phyloP scores from a whole-genome alignment of 1,139 yeast species.

The Yamadazyma aaseri region DNA sequence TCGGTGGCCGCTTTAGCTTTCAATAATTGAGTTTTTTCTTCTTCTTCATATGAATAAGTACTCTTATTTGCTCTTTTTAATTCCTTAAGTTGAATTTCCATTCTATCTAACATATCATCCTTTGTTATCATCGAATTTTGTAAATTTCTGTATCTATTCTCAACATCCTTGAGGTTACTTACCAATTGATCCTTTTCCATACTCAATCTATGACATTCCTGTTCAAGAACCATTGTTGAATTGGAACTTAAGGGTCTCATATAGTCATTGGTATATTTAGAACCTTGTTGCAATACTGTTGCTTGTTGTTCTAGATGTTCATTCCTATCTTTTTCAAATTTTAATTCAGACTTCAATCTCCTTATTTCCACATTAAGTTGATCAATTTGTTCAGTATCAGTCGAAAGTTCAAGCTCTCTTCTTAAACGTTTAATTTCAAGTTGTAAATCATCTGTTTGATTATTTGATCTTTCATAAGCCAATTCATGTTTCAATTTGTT shows the following conservation, averaged over 20 bases:
- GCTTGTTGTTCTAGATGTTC: constrained; percentile 3
- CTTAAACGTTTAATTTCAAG: constrained; percentile 29
- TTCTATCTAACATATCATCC: constrained; percentile 31
- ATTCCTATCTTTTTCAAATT: constrained; percentile 9
- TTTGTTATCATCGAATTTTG: constrained; percentile 22
- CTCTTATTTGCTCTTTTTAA: constrained; percentile 23
- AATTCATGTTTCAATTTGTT: constrained; percentile 16
- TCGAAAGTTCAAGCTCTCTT: constrained; percentile 28
- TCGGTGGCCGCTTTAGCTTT: constrained; percentile 33
- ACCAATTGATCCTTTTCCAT: constrained; percentile 20
- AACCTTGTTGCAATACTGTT: constrained; percentile 3
- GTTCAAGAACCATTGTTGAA: constrained; percentile 11
- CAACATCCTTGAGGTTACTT: constrained; percentile 19
- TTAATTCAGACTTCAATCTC: constrained; percentile 39
- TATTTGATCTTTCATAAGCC: constrained; percentile 12
- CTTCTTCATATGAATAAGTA: constrained; percentile 24
- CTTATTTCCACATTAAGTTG: constrained; percentile 16
- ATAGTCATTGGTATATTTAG: constrained; percentile 3
- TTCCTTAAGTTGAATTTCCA: constrained; percentile 26
- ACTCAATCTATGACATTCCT: constrained; percentile 17
- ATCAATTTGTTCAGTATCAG: constrained; percentile 13
- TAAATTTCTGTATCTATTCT: constrained; percentile 23
- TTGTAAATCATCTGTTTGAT: constrained; percentile 13
- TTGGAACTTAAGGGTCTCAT: constrained; percentile 6
- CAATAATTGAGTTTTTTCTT: constrained; percentile 31